Evolutionary conservation across 305 asterid genomes (phyloP).

Genomic region (Andrographis paniculata): DNA sequence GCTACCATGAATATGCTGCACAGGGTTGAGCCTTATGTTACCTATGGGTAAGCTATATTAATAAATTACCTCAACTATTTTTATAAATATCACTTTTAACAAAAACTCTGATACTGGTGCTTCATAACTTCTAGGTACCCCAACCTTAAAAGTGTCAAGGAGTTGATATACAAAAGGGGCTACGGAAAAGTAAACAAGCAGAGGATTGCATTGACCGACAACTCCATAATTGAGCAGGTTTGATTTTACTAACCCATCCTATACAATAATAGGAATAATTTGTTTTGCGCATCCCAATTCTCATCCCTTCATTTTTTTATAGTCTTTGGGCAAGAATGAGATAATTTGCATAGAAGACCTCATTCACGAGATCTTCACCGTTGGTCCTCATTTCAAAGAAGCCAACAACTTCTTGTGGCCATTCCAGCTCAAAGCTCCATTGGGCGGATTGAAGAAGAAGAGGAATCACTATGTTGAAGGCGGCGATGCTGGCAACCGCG

Average conservation of each 20-base stretch:
- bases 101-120: not conserved
- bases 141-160: slow-evolving; percentile 61
- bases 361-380: slow-evolving; percentile 38
- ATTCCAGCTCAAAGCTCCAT: slow-evolving; percentile 54
- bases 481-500: slow-evolving; percentile 64
- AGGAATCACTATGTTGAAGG: slow-evolving; percentile 70
- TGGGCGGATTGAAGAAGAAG: slow-evolving; percentile 61
- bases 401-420: slow-evolving; percentile 49
- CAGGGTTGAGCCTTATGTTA: too few relatives aligned
- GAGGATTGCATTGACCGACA: slow-evolving; percentile 52
- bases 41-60: too few relatives aligned
- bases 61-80: not conserved
- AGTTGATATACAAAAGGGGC: slow-evolving; percentile 75
- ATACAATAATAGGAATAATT: not conserved
- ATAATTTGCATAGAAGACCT: slow-evolving; percentile 43
- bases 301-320: not conserved
- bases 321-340: slow-evolving; percentile 35
- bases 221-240: slow-evolving; percentile 49
- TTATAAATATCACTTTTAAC: not conserved
- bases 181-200: slow-evolving; percentile 59
- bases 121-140: slow-evolving; percentile 40
- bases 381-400: slow-evolving; percentile 42
- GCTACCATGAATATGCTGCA: too few relatives aligned
- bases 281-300: not conserved
- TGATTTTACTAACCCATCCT: slow-evolving; percentile 4